Evolutionary conservation across 2,329 filamentous ascomycete species (phyloP).

Genomic region (Phaeoacremonium minimum): DNA sequence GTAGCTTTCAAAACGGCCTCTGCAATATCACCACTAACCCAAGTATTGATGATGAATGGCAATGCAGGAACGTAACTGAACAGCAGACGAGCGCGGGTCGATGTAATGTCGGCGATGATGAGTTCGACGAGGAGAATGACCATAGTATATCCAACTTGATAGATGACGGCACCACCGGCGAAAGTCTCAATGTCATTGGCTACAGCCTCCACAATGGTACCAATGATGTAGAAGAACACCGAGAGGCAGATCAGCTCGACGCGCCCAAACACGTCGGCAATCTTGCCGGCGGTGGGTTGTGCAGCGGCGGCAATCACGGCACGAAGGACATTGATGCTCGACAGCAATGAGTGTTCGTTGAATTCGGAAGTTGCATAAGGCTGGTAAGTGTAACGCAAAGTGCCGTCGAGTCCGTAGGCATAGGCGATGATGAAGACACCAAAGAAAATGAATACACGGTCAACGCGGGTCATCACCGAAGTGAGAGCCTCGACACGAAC

Average conservation of each 20-base stretch:
- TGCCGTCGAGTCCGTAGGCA: conserved; percentile 58
- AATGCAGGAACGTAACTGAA: conserved; percentile 60
- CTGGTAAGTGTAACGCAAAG: conserved; percentile 51
- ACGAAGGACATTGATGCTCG: conserved; percentile 54
- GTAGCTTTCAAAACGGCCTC: conserved; percentile 39
- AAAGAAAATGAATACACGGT: conserved; percentile 54
- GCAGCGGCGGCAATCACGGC: conserved; percentile 56
- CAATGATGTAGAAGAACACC: conserved; percentile 56
- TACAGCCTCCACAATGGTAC: conserved; percentile 52
- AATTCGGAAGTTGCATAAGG: conserved; percentile 48
- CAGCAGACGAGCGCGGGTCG: conserved; percentile 56
- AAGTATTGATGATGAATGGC: conserved; percentile 61
- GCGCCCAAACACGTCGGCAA: conserved; percentile 61
- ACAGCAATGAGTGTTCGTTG: conserved; percentile 46
- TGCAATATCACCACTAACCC: conserved; percentile 57
- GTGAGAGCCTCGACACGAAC: conserved; percentile 54
- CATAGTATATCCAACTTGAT: conserved; percentile 61
- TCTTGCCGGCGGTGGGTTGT: conserved; percentile 52
- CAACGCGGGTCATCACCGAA: conserved; percentile 41
- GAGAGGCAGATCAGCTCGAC: conserved; percentile 53
- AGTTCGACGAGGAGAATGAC: conserved; percentile 60
- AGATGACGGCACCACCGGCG: conserved; percentile 53
- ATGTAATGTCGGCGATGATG: conserved; percentile 60
- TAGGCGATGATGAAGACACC: conserved; percentile 61
- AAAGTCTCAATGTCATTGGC: conserved; percentile 45